These are phyloP conservation scores for Phylloporus rhodoxanthus DNA, from an alignment of 768 basidiomycete species.

Conservation along the genomic window DNA sequence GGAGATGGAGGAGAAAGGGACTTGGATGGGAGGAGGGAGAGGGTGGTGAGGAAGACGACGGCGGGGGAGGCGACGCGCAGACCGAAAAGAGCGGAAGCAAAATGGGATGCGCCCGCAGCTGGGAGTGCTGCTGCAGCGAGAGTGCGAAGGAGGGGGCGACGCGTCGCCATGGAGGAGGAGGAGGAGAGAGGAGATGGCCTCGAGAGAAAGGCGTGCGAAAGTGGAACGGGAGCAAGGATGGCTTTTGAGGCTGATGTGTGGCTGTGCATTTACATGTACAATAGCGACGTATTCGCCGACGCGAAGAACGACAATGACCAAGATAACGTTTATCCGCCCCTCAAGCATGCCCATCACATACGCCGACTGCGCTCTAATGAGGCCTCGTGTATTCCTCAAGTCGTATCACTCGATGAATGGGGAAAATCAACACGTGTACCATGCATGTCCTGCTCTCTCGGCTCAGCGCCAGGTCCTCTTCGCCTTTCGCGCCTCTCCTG, in stretches of 20 bases:
- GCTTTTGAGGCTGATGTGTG: constrained; percentile 29
- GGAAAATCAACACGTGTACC: constrained; percentile 21
- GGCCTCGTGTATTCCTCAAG: constrained; percentile 17
- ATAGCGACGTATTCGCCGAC: constrained; percentile 1
- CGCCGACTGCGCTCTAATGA: constrained; percentile 1
- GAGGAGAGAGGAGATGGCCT: constrained; percentile 14
- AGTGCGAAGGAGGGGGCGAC: constrained; percentile 16
- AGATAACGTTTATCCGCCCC: constrained; percentile 9
- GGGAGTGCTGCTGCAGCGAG: constrained; percentile 22
- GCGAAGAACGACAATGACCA: constrained; percentile 3
- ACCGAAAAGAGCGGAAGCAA: constrained; percentile 41
- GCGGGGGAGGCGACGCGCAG: constrained; percentile 65
- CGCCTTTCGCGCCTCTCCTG: background rate
- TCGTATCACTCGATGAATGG: constrained; percentile 18
- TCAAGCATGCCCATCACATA: constrained; percentile 19
- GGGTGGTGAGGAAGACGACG: constrained; percentile 53
- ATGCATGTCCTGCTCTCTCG: constrained; percentile 16
- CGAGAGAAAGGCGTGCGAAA: constrained; percentile 29
- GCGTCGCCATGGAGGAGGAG: constrained; percentile 19
- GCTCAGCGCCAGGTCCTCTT: background rate
- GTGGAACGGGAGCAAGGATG: constrained; percentile 18
- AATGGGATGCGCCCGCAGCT: constrained; percentile 17
- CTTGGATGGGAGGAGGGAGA: constrained; percentile 53
- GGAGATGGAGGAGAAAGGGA: constrained; percentile 38
- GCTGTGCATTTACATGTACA: constrained; percentile 18